A percentile compares a stretch with the other conserved stretches of the same genome.
Conservation (phyloP, 176 grass and related monocot species). For the Avena sativa region DNA sequence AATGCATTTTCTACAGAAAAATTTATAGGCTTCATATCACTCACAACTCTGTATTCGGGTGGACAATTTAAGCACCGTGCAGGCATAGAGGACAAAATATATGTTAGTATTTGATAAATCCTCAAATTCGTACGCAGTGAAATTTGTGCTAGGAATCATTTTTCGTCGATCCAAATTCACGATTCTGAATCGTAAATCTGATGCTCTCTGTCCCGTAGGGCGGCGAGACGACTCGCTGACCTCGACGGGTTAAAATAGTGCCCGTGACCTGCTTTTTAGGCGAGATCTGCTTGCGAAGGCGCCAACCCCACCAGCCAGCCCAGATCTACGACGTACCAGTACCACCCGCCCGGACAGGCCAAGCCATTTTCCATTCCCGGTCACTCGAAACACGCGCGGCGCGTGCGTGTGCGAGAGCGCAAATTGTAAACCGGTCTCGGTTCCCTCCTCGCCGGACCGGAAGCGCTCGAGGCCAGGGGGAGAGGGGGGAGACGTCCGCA, state of each 20-base stretch:
- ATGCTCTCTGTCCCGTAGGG: background rate
- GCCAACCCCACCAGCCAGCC: background rate
- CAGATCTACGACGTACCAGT: constrained; percentile 17
- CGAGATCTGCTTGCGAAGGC: constrained; percentile 36
- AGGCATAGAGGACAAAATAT: too few relatives aligned
- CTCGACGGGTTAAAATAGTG: background rate
- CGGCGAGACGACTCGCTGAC: constrained; percentile 20
- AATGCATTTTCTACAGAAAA: too few relatives aligned
- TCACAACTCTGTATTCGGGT: too few relatives aligned
- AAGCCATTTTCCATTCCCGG: background rate
- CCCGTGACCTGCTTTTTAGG: constrained; percentile 29
- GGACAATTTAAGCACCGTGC: too few relatives aligned
- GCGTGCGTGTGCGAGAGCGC: background rate
- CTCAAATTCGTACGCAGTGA: too few relatives aligned
- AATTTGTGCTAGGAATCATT: too few relatives aligned
- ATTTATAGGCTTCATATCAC: too few relatives aligned
- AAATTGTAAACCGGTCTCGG: background rate
- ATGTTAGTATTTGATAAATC: too few relatives aligned
- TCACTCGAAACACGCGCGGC: background rate
- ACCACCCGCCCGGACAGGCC: background rate
- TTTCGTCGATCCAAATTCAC: background rate
- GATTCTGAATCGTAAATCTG: background rate
- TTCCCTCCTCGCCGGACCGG: constrained; percentile 18
- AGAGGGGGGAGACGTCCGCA: background rate
- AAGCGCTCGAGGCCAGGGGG: background rate